Evolutionary conservation across 2,329 filamentous ascomycete genomes (phyloP).

Genomic region (Colletotrichum trifolii): DNA sequence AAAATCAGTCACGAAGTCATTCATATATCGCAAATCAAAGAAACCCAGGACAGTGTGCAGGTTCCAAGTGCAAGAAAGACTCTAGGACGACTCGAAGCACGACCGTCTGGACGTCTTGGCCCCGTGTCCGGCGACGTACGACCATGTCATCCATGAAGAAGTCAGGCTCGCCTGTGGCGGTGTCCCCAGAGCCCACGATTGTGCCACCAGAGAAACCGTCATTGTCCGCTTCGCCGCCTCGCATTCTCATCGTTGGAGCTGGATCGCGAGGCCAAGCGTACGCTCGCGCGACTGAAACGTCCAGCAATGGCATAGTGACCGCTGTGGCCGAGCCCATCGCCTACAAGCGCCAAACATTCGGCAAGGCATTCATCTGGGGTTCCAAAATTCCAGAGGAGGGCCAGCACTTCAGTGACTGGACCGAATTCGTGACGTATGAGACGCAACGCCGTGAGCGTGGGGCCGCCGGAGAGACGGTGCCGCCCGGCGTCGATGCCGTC

Average conservation of each 20-base stretch:
- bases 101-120: no score
- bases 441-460: conserved; percentile 65
- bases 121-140: background rate
- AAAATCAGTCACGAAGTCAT: no score
- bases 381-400: conserved; percentile 61
- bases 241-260: conserved; percentile 84
- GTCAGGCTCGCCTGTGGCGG: conserved; percentile 26
- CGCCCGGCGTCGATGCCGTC: conserved; percentile 69
- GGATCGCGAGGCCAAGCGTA: conserved; percentile 83
- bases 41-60: no score
- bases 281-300: conserved; percentile 72
- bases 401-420: conserved; percentile 80
- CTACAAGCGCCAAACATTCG: conserved; percentile 81
- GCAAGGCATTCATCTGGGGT: conserved; percentile 79
- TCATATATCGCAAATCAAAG: no score
- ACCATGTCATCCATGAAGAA: conserved; percentile 33
- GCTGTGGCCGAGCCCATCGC: conserved; percentile 84
- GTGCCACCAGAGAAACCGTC: conserved; percentile 53
- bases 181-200: conserved; percentile 41
- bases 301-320: conserved; percentile 75
- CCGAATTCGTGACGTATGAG: conserved; percentile 81
- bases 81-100: no score
- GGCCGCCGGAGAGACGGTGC: conserved; percentile 59
- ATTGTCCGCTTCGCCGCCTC: conserved; percentile 63
- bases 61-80: no score